phyloP scores from a whole-genome alignment of 2,329 filamentous ascomycete genomes.

The Calonectria fujianensis region DNA sequence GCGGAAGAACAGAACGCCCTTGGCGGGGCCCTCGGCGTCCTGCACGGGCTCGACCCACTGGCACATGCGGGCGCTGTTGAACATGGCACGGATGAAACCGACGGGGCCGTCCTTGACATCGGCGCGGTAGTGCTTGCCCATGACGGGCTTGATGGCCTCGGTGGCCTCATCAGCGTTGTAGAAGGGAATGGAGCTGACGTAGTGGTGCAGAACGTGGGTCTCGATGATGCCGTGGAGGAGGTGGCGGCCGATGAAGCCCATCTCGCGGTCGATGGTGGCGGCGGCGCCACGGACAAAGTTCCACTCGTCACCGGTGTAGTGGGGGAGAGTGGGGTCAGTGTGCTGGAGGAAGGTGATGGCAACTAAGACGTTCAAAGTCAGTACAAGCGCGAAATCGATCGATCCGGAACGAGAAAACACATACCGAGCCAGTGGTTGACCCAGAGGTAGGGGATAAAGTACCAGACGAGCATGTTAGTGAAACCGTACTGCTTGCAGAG shows the following conservation, averaged over 20 bases:
- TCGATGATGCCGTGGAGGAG: slow-evolving; percentile 97
- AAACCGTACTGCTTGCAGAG: slow-evolving; percentile 88
- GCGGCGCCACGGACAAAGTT: slow-evolving; percentile 95
- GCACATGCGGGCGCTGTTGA: slow-evolving; percentile 88
- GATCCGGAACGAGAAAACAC: slow-evolving; percentile 55
- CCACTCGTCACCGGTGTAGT: slow-evolving; percentile 92
- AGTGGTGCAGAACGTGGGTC: slow-evolving; percentile 98
- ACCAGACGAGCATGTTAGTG: slow-evolving; percentile 94
- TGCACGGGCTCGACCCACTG: slow-evolving; percentile 97
- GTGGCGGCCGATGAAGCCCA: slow-evolving; percentile 94
- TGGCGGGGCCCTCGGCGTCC: slow-evolving; percentile 85
- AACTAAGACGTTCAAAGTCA: slow-evolving; percentile 73
- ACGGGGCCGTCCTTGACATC: slow-evolving; percentile 84
- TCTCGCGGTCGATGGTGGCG: slow-evolving; percentile 97
- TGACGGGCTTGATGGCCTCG: slow-evolving; percentile 94
- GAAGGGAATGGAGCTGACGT: slow-evolving; percentile 96
- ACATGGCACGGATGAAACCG: slow-evolving; percentile 91
- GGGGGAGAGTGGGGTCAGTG: slow-evolving; percentile 94
- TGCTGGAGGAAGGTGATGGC: slow-evolving; percentile 98
- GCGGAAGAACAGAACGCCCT: slow-evolving; percentile 94
- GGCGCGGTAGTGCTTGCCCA: slow-evolving; percentile 95
- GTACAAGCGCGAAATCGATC: slow-evolving; percentile 16
- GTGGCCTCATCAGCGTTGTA: slow-evolving; percentile 96
- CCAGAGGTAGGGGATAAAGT: slow-evolving; percentile 95
- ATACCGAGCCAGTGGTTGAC: slow-evolving; percentile 99